Percentiles rank a stretch among this genome's conserved stretches.
phyloP scores from a whole-genome alignment of 176 grass and related monocot species.

The maize (Zea mays) region DNA sequence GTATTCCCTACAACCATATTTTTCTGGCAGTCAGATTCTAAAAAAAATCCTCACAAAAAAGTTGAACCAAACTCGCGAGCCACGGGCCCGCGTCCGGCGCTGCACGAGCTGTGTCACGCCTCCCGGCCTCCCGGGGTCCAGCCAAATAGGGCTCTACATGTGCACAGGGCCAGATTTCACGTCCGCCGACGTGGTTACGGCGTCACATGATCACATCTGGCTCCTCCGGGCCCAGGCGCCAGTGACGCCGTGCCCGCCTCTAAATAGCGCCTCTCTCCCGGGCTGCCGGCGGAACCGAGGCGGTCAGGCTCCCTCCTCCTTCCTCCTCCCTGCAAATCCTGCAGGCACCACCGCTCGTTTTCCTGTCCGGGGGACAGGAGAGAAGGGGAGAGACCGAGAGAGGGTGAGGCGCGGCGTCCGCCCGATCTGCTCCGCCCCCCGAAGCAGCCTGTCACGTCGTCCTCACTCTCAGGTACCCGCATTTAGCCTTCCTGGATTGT shows the following conservation, averaged over 20 bases:
- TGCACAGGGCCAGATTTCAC: constrained; percentile 35
- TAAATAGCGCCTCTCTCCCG: constrained; percentile 51
- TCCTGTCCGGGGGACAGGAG: background rate
- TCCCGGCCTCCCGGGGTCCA: background rate
- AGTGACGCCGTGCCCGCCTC: constrained; percentile 16
- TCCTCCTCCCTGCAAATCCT: background rate
- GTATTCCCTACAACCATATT: too few relatives aligned
- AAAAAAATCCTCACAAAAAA: too few relatives aligned
- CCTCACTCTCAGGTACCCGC: constrained; percentile 36
- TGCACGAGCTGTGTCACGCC: constrained; percentile 9
- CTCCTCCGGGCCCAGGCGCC: background rate
- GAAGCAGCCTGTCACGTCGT: background rate
- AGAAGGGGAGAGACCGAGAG: background rate
- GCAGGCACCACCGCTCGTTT: constrained; percentile 28
- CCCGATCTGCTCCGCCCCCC: constrained; percentile 41
- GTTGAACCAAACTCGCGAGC: too few relatives aligned
- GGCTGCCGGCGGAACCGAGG: constrained; percentile 41
- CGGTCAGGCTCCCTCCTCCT: constrained; percentile 23
- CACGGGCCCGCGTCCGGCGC: background rate
- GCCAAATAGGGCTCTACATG: constrained; percentile 36
- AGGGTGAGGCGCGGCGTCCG: background rate
- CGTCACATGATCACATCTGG: constrained; percentile 6
- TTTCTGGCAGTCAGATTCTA: too few relatives aligned
- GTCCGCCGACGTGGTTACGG: constrained; percentile 14
- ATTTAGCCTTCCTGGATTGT: background rate